A percentile compares a stretch with the other conserved stretches of the same genome.
Conservation (phyloP, 208 protist species). For the Trichomonas vaginalis region DNA sequence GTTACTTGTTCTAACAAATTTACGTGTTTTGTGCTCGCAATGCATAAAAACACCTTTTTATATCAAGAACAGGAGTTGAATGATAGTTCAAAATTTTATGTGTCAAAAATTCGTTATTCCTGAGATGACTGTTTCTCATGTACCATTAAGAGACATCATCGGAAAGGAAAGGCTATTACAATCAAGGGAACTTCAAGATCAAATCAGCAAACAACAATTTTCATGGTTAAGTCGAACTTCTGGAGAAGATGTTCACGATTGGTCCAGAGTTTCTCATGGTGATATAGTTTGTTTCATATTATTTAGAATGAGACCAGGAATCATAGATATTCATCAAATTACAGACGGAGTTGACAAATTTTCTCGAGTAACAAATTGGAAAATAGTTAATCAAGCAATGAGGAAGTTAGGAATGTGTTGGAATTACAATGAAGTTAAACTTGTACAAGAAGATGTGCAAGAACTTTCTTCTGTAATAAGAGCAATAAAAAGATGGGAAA, state of each 20-base stretch:
- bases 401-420: background rate
- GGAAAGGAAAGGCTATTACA: background rate
- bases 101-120: too few species aligned
- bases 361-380: background rate
- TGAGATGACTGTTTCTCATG: background rate
- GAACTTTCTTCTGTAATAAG: background rate
- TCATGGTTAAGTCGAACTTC: background rate
- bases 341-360: conserved; percentile 5
- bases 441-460: background rate
- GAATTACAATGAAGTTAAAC: background rate
- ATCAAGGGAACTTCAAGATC: background rate
- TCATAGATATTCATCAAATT: background rate
- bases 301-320: background rate
- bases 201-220: background rate
- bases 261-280: background rate
- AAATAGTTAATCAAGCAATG: background rate
- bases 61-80: too few species aligned
- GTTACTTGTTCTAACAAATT: too few species aligned
- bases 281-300: conserved; percentile 8
- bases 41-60: too few species aligned
- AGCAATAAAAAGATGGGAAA: background rate
- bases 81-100: too few species aligned
- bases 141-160: background rate
- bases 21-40: too few species aligned
- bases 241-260: background rate